These are phyloP conservation scores for Neonectria sp. DNA, from an alignment of 2,329 filamentous ascomycete genomes.

Conservation along the genomic window DNA sequence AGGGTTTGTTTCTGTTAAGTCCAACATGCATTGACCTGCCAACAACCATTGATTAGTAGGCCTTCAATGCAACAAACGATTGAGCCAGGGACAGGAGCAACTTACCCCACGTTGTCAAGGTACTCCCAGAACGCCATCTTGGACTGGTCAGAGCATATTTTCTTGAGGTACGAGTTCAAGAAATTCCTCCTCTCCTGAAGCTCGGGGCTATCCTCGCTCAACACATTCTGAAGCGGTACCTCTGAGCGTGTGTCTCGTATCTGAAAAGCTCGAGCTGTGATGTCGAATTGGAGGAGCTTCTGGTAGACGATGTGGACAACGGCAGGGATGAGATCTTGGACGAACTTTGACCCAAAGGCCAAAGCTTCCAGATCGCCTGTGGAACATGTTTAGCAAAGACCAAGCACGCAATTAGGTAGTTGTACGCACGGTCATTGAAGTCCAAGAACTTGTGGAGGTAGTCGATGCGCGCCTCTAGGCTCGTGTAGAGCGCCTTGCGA, in stretches of 20 bases:
- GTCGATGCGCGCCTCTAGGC: conserved; percentile 33
- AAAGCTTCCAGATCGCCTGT: conserved; percentile 32
- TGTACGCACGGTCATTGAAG: conserved; percentile 27
- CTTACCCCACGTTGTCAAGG: conserved; percentile 33
- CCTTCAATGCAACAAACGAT: not conserved
- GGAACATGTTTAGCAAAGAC: not conserved
- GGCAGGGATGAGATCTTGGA: conserved; percentile 33
- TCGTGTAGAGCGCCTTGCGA: conserved; percentile 34
- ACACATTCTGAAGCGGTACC: conserved; percentile 13
- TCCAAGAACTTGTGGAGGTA: conserved; percentile 34
- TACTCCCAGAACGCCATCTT: conserved; percentile 36
- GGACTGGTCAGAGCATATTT: conserved; percentile 33
- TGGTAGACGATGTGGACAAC: conserved; percentile 32
- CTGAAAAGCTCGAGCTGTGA: conserved; percentile 33
- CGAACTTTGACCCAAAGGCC: conserved; percentile 34
- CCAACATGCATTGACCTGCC: conserved; percentile 35
- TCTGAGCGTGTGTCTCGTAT: conserved; percentile 29
- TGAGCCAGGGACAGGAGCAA: not conserved
- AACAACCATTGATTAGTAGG: not conserved
- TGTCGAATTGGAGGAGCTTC: conserved; percentile 35
- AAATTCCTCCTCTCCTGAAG: conserved; percentile 29
- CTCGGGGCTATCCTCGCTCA: conserved; percentile 28
- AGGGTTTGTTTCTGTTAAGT: conserved; percentile 24
- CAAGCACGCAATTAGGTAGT: not conserved
- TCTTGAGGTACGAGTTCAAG: conserved; percentile 31